Evolutionary conservation across 2,329 filamentous ascomycete genomes (phyloP), one percentile per base, ranked within the genome.

Genomic region (Trichoderma sp.): DNA sequence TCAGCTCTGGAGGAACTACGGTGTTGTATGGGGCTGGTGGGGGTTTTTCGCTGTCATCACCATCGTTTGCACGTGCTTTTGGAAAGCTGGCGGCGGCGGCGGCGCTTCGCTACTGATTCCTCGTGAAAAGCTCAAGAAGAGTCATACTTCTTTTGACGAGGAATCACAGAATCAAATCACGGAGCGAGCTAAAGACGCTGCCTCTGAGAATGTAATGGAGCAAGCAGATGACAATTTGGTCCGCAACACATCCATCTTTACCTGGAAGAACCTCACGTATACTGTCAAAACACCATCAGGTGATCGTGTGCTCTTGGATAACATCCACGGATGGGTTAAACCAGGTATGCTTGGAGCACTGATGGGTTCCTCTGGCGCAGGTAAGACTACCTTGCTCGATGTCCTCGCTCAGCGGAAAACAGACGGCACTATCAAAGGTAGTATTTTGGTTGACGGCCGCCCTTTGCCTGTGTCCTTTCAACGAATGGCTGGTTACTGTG

Each of bases 311-410:
- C 89, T 97, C 72, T 84, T 97, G 8, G 90, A 96, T 74, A 87
- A 95, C 71, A 92, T 97, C 1, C 89, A 94, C 74, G 94, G 93
- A 3, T 97, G 91, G 89, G 92, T 95, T 69, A 93, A 93, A 80
- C 92, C 93, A 1, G 93, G 93, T 58, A 94, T 90, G 74, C 81
- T 94, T 20, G 93, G 91, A 4, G 93, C 92, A 4, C 83, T 95
- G 17, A 93, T 95, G 92, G 91, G 93, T 76, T 89, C 92, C 3
- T 92, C 91, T 12, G 93, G 93, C 74, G 93, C 94, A n/a, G 93
- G 94, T 65, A 97, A 97, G 81, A 97, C 93, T 0, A 96, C 93
- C 0, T 86, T 97, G 4, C 84, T 97, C 7, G 93, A 96, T 79
- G 92, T 94, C 3, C 86, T 97, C 39, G 93, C 93, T 6, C 92